Evolutionary conservation across 2,329 filamentous ascomycete species (phyloP).

Genomic region (Neonectria coccinea): DNA sequence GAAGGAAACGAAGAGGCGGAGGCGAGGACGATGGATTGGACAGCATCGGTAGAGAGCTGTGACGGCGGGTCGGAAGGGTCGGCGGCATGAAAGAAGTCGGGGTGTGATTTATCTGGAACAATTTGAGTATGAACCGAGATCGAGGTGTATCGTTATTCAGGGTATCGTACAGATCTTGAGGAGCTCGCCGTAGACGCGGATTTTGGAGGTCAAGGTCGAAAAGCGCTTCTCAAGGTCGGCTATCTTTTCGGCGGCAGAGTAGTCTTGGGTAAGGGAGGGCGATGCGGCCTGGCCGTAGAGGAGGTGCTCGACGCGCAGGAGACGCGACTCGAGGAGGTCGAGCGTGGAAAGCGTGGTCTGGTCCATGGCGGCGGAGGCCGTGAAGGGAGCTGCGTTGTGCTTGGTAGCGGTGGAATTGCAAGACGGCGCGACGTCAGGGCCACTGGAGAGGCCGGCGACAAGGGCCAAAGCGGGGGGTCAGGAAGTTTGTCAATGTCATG

Average conservation of each 20-base stretch:
- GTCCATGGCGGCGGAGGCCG: conserved; percentile 57
- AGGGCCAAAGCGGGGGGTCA: conserved; percentile 43
- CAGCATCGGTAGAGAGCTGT: conserved; percentile 62
- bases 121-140: conserved; percentile 5
- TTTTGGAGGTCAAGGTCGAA: conserved; percentile 59
- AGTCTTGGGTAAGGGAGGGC: conserved; percentile 49
- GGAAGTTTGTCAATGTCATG: conserved; percentile 35
- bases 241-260: conserved; percentile 58
- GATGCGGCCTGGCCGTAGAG: conserved; percentile 61
- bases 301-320: conserved; percentile 69
- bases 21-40: conserved; percentile 67
- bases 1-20: conserved; percentile 67
- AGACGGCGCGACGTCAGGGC: conserved; percentile 32
- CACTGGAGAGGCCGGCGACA: conserved; percentile 32
- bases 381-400: conserved; percentile 19
- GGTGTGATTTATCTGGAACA: conserved; percentile 62
- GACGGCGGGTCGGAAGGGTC: conserved; percentile 61
- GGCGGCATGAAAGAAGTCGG: conserved; percentile 65
- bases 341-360: conserved; percentile 67
- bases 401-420: background rate
- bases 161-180: conserved; percentile 67
- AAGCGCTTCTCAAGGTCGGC: conserved; percentile 67
- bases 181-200: conserved; percentile 69
- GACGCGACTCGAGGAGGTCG: conserved; percentile 68
- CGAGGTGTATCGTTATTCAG: background rate